Evolutionary conservation across 768 basidiomycete species (phyloP).

Genomic region (Phylloporus arenicola): DNA sequence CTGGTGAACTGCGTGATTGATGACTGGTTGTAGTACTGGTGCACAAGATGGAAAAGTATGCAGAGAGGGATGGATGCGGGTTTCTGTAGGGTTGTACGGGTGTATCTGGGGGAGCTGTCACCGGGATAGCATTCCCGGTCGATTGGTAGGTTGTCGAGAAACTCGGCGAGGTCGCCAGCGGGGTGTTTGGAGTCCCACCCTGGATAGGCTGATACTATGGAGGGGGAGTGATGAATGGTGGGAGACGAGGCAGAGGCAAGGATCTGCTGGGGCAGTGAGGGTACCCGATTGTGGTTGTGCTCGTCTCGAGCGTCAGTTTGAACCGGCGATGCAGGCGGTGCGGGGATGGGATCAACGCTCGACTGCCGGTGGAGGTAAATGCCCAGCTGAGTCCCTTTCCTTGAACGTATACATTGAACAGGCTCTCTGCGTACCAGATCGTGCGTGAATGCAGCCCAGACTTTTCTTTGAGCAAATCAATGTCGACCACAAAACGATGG

Average conservation of each 20-base stretch:
- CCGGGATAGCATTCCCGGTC: conserved; percentile 27
- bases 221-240: conserved; percentile 39
- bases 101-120: conserved; percentile 38
- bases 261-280: conserved; percentile 20
- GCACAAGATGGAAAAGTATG: conserved; percentile 82
- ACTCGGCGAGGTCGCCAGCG: conserved; percentile 16
- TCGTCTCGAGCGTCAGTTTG: conserved; percentile 24
- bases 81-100: conserved; percentile 73
- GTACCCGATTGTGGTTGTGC: conserved; percentile 25
- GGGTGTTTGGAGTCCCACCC: conserved; percentile 40
- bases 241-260: conserved; percentile 16
- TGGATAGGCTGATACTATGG: conserved; percentile 37
- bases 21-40: conserved; percentile 76
- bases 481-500: too few relatives aligned
- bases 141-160: conserved; percentile 19
- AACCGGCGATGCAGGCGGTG: conserved; percentile 42
- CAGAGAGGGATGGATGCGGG: conserved; percentile 61
- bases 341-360: conserved; percentile 72
- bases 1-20: conserved; percentile 81
- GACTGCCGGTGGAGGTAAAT: conserved; percentile 88
- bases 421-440: too few relatives aligned
- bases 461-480: too few relatives aligned
- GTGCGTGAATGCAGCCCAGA: too few relatives aligned
- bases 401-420: conserved; percentile 89
- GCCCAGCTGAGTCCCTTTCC: conserved; percentile 75